Percentiles rank a stretch among this genome's conserved stretches.
phyloP scores from a whole-genome alignment of 768 basidiomycete species.

The Tulasnella sp. region DNA sequence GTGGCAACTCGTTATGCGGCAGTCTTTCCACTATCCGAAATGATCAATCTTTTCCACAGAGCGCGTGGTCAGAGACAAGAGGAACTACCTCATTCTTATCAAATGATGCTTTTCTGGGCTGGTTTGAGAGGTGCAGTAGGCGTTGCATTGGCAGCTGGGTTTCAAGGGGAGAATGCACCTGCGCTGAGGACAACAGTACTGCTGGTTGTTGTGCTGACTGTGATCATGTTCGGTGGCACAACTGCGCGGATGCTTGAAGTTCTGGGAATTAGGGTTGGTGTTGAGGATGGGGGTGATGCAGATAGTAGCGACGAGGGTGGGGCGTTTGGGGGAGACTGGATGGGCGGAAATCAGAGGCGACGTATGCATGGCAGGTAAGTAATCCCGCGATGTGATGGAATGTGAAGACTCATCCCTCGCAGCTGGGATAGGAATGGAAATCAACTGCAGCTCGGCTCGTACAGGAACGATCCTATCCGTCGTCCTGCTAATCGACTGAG shows the following conservation, averaged over 20 bases:
- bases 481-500: neutral
- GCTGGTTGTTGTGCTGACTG: conserved; percentile 89
- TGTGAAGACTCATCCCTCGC: neutral
- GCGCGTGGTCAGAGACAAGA: conserved; percentile 75
- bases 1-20: conserved; percentile 91
- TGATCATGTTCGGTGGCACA: conserved; percentile 92
- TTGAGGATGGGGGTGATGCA: conserved; percentile 78
- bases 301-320: conserved; percentile 32
- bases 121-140: conserved; percentile 94
- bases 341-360: neutral
- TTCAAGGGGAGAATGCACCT: conserved; percentile 85
- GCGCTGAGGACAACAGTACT: conserved; percentile 88
- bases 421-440: neutral
- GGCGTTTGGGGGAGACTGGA: neutral
- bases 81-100: conserved; percentile 92
- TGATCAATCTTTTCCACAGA: conserved; percentile 83
- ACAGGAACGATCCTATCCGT: neutral
- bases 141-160: conserved; percentile 91
- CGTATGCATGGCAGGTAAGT: neutral
- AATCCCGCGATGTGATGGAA: neutral
- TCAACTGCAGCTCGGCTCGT: neutral
- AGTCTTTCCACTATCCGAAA: conserved; percentile 88
- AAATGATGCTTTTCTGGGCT: conserved; percentile 99
- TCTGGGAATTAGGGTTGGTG: conserved; percentile 87
- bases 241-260: conserved; percentile 94